These are phyloP conservation scores for Phylloporus sp. DNA, from an alignment of 768 basidiomycete genomes.

Conservation along the genomic window DNA sequence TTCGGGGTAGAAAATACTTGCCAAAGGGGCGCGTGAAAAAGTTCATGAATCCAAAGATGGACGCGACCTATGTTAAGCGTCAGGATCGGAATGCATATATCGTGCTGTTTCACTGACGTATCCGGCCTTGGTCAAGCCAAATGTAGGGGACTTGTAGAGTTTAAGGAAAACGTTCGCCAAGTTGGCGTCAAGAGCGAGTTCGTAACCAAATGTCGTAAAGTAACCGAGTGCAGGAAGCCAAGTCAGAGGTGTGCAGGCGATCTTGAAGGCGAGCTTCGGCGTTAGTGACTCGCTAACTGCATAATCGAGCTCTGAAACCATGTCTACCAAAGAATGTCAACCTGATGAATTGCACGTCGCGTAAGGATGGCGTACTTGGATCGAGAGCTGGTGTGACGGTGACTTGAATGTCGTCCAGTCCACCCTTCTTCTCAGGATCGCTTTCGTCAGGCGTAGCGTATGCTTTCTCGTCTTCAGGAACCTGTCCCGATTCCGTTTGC, in stretches of 20 bases:
- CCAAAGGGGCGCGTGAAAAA: slow-evolving; percentile 2
- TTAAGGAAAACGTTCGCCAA: slow-evolving; percentile 2
- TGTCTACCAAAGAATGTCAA: slow-evolving; percentile 4
- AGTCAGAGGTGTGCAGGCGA: neutral
- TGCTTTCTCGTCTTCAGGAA: slow-evolving; percentile 12
- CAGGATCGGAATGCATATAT: neutral
- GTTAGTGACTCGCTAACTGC: slow-evolving; percentile 3
- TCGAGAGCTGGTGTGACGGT: neutral
- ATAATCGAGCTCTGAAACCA: slow-evolving; percentile 10
- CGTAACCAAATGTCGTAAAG: slow-evolving; percentile 4
- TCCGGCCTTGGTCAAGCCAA: slow-evolving; percentile 5
- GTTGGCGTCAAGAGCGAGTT: slow-evolving; percentile 5
- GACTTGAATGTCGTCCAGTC: slow-evolving; percentile 16
- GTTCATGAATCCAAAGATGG: slow-evolving; percentile 4
- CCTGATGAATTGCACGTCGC: neutral
- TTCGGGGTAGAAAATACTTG: neutral
- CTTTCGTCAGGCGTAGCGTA: slow-evolving; percentile 17
- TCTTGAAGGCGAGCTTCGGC: neutral
- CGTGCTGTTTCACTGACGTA: slow-evolving; percentile 4
- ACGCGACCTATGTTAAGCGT: neutral
- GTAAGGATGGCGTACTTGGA: neutral
- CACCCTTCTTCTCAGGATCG: slow-evolving; percentile 27
- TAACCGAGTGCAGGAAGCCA: slow-evolving; percentile 5
- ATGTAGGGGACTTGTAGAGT: neutral
- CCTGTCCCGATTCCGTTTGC: neutral